These are phyloP conservation scores for Phytophthora fragariae DNA, from an alignment of 352 stramenopile species.

Conservation along the genomic window DNA sequence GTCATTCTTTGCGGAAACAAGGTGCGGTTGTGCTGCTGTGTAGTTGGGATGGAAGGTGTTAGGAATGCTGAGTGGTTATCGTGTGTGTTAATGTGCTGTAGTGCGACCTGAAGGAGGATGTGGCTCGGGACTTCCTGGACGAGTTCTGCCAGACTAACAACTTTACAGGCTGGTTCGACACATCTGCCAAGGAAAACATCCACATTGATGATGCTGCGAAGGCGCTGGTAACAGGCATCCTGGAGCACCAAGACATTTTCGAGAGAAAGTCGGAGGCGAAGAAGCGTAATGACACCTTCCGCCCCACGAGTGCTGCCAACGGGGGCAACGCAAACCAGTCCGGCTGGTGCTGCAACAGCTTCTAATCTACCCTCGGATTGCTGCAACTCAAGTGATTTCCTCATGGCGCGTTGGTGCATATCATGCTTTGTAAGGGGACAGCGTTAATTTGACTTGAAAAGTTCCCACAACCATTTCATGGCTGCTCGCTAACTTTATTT, in stretches of 20 bases:
- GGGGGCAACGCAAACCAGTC: slow-evolving; percentile 48
- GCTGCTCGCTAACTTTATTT: background rate
- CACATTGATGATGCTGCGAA: slow-evolving; percentile 92
- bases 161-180: slow-evolving; percentile 94
- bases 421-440: slow-evolving; percentile 21
- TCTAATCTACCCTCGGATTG: slow-evolving; percentile 45
- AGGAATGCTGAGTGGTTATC: background rate
- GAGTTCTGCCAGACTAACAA: slow-evolving; percentile 91
- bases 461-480: slow-evolving; percentile 9
- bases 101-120: slow-evolving; percentile 87
- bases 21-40: slow-evolving; percentile 35
- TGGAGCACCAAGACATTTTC: slow-evolving; percentile 89
- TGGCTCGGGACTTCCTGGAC: slow-evolving; percentile 83
- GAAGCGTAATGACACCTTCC: slow-evolving; percentile 79
- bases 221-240: slow-evolving; percentile 79
- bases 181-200: slow-evolving; percentile 93
- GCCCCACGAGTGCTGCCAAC: slow-evolving; percentile 65
- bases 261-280: slow-evolving; percentile 81
- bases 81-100: slow-evolving; percentile 24
- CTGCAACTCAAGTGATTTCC: slow-evolving; percentile 8
- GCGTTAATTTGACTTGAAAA: slow-evolving; percentile 22
- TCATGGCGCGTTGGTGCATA: slow-evolving; percentile 23
- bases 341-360: slow-evolving; percentile 90
- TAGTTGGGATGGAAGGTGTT: background rate
- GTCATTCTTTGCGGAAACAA: slow-evolving; percentile 95